phyloP scores from a whole-genome alignment of 1,284 basidiomycete genomes.

The Gomphus sp. region DNA sequence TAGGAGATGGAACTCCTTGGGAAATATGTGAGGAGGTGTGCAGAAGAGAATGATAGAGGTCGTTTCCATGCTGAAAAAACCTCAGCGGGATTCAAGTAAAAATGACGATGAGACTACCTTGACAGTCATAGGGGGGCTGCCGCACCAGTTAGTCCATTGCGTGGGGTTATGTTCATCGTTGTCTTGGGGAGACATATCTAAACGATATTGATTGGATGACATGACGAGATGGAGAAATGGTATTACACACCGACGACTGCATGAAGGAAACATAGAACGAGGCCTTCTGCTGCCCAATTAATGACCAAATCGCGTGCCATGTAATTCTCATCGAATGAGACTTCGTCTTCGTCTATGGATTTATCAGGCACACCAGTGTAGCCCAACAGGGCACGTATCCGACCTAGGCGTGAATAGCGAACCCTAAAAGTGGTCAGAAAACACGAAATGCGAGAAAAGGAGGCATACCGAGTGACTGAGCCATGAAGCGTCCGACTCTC shows the following conservation, averaged over 20 bases:
- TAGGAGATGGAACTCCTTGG: slow-evolving; percentile 27
- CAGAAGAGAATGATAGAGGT: slow-evolving; percentile 50
- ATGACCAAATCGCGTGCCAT: slow-evolving; percentile 89
- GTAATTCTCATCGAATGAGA: slow-evolving; percentile 71
- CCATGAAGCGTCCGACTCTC: slow-evolving; percentile 79
- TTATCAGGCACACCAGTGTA: slow-evolving; percentile 36
- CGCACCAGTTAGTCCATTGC: slow-evolving; percentile 93
- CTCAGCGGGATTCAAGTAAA: not conserved
- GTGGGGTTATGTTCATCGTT: slow-evolving; percentile 74
- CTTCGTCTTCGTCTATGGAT: slow-evolving; percentile 59
- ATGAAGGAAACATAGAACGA: slow-evolving; percentile 94
- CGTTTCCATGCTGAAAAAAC: slow-evolving; percentile 43
- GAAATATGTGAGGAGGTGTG: slow-evolving; percentile 41
- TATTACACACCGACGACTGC: slow-evolving; percentile 45
- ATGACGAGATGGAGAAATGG: not conserved
- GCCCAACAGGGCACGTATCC: slow-evolving; percentile 59
- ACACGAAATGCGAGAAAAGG: slow-evolving; percentile 11
- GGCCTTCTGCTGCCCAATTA: slow-evolving; percentile 87
- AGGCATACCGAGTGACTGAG: slow-evolving; percentile 75
- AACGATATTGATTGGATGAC: not conserved
- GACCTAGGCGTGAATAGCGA: slow-evolving; percentile 63
- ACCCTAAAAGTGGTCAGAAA: slow-evolving; percentile 37
- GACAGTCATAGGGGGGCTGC: slow-evolving; percentile 44
- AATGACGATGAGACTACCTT: slow-evolving; percentile 19
- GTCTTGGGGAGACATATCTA: slow-evolving; percentile 66